Evolutionary conservation across 106 monocot genomes (phyloP), one percentile per base, ranked within the genome.

Genomic region (Acanthochlamys bracteata): DNA sequence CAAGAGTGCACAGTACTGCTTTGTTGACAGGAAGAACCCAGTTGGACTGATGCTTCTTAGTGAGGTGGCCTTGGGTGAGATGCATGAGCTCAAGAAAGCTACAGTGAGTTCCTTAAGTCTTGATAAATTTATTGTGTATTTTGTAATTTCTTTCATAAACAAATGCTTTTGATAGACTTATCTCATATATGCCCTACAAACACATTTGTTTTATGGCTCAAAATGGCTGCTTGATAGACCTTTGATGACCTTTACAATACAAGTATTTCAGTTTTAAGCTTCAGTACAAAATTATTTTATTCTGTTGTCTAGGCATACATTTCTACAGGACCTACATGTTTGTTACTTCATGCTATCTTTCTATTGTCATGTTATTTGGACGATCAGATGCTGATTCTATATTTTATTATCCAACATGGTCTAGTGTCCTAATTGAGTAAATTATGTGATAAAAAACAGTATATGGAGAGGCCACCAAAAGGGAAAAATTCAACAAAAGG

Each of bases 1-100:
- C 68, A 96, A 96, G 79, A 96, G 96, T 45, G 96, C 96, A 74
- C 96, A 96, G 41, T 96, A 96, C 57, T 96, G 91, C 53, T 91
- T 41, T 41, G 88, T 88, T 40, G 91, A 96, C 77, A 91, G 71
- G 66, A 91, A 83, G n/a, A 67, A 91, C 74, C 91, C 96, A 24
- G 88, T 96, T 4, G 96, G 96, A 15, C 74, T 96, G 45, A 70
- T 96, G 80, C 82, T 96, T 22, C 83, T 96, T 41, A 91, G 91
- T 69, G 96, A 96, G 76, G 96, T 96, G 75, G 96, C 96, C 66
- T 60, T 96, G 57, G 96, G 96, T n/a, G 85, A 96, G 57, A 83
- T 85, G 59, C 42, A 85, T 74, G 90, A 91, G 69, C 88, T 96
- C 41, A 96, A 90, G 70, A 81, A 88, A 59, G 91, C 96, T 10